Conservation (phyloP, 768 basidiomycete genomes). For the Megacollybia marginata region DNA sequence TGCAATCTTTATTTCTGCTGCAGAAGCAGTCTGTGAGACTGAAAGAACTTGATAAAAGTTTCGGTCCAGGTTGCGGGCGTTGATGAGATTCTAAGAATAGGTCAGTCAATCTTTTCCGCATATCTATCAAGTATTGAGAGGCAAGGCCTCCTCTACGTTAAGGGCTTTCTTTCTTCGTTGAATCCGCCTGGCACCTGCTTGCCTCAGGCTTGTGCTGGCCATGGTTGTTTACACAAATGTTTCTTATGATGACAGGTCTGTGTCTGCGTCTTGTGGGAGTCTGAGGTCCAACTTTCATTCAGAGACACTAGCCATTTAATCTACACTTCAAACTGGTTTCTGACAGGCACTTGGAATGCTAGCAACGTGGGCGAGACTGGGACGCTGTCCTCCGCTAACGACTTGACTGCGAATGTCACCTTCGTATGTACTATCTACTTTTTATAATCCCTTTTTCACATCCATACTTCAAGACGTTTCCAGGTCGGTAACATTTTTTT, state of each 20-base stretch:
- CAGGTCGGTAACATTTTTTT: neutral
- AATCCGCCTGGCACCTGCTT: neutral
- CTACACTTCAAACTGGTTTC: constrained; percentile 17
- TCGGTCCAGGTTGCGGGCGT: constrained; percentile 1
- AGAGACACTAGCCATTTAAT: constrained; percentile 6
- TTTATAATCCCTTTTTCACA: neutral
- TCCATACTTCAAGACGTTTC: constrained; percentile 2
- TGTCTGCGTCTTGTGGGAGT: neutral
- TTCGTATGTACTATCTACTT: constrained; percentile 12
- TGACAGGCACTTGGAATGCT: constrained; percentile 19
- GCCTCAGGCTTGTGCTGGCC: neutral
- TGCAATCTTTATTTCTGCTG: constrained; percentile 55
- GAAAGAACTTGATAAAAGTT: constrained; percentile 60
- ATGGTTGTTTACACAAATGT: constrained; percentile 10
- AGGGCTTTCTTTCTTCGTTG: neutral
- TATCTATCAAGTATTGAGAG: neutral
- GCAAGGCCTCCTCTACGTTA: neutral
- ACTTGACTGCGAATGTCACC: constrained; percentile 19
- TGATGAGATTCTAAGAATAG: neutral
- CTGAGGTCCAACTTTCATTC: neutral
- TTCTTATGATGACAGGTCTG: constrained; percentile 19
- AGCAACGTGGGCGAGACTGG: constrained; percentile 19
- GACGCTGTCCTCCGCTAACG: constrained; percentile 17
- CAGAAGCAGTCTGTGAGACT: constrained; percentile 40
- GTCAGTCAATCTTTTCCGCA: neutral